Percentiles rank a stretch among this genome's conserved stretches.
Evolutionary conservation across 2,329 filamentous ascomycete genomes (phyloP).

Genomic region (Diaporthe ilicicola): DNA sequence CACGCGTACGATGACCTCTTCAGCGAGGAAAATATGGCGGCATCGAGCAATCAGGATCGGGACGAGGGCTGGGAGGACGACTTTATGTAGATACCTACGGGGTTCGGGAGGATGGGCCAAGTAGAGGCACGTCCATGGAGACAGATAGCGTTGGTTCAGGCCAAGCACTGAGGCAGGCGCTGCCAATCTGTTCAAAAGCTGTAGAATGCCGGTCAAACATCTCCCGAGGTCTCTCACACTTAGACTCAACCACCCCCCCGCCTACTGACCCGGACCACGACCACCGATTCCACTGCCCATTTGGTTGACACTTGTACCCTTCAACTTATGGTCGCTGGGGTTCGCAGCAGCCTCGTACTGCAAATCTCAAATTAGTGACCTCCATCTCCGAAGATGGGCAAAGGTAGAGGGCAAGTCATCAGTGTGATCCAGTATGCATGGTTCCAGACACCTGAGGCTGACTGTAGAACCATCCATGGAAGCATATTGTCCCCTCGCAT

Average conservation of each 20-base stretch:
- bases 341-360: slow-evolving; percentile 91
- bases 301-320: slow-evolving; percentile 62
- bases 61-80: slow-evolving; percentile 84
- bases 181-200: not conserved
- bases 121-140: not conserved
- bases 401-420: not conserved
- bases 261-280: slow-evolving; percentile 45
- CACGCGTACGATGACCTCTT: slow-evolving; percentile 97
- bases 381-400: not conserved
- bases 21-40: slow-evolving; percentile 80
- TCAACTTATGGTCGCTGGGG: slow-evolving; percentile 82
- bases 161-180: not conserved
- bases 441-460: not conserved
- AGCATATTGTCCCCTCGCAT: no score
- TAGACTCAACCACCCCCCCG: not conserved
- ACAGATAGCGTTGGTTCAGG: not conserved
- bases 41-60: slow-evolving; percentile 86
- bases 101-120: not conserved
- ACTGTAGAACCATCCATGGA: not conserved
- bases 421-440: not conserved
- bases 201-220: not conserved
- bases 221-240: no score
- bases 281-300: slow-evolving; percentile 64
- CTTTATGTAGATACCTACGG: slow-evolving; percentile 76
- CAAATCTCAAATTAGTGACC: not conserved